Conservation (phyloP, 805 yeast genomes). For the Trichomonascus vanleenenianus region DNA sequence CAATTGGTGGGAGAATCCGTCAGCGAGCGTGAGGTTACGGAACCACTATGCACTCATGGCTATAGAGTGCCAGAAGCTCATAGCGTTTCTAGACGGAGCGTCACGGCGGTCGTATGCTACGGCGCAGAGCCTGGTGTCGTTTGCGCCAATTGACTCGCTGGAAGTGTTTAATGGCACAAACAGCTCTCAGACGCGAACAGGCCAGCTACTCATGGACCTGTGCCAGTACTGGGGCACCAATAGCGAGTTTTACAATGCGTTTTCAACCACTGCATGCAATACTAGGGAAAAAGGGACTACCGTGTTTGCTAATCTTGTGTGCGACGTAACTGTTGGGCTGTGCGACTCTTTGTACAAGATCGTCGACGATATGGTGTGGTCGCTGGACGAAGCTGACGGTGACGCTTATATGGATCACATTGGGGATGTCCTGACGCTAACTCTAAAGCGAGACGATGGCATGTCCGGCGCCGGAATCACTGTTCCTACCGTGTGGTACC, state of each 20-base stretch:
- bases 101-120: constrained; percentile 21
- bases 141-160: constrained; percentile 4
- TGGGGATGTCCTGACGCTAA: constrained; percentile 16
- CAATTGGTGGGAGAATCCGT: constrained; percentile 22
- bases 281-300: neutral
- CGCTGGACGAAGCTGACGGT: constrained; percentile 4
- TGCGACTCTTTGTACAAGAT: constrained; percentile 14
- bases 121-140: constrained; percentile 8
- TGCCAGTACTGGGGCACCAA: constrained; percentile 12
- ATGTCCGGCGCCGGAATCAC: constrained; percentile 18
- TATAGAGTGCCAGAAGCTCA: constrained; percentile 23
- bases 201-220: constrained; percentile 10
- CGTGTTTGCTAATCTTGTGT: constrained; percentile 10
- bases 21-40: constrained; percentile 10
- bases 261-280: constrained; percentile 1
- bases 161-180: neutral
- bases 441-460: constrained; percentile 22
- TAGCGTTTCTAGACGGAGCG: constrained; percentile 26
- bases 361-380: constrained; percentile 20
- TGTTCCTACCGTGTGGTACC: constrained; percentile 16
- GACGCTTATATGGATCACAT: constrained; percentile 15
- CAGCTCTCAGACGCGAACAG: neutral
- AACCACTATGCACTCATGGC: too few species aligned
- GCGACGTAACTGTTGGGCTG: constrained; percentile 17
- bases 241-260: constrained; percentile 7